Percentiles rank a stretch among this genome's conserved stretches.
Conservation (phyloP, 495 filamentous ascomycete species). For the Tetracladium setigerum region DNA sequence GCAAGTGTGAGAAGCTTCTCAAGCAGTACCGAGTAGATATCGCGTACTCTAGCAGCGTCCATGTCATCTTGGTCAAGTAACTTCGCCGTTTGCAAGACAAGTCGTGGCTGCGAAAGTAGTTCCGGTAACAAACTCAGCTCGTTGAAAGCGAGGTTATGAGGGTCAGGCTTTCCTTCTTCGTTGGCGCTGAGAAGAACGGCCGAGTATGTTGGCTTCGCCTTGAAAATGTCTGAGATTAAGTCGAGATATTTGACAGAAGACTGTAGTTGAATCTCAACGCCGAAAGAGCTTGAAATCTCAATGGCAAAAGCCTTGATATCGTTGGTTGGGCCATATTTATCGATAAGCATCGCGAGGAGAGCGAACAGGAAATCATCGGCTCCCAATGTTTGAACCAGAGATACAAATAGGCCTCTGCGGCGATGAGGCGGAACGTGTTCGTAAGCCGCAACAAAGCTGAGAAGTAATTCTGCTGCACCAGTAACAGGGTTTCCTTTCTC, state of each 20-base stretch:
- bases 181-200: conserved; percentile 57
- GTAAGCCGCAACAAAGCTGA: conserved; percentile 90
- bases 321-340: conserved; percentile 53
- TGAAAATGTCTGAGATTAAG: conserved; percentile 63
- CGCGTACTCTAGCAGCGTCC: conserved; percentile 52
- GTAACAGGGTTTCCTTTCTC: conserved; percentile 67
- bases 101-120: conserved; percentile 40
- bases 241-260: conserved; percentile 65
- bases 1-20: conserved; percentile 57
- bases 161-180: conserved; percentile 49
- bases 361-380: conserved; percentile 74
- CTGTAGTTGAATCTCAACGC: conserved; percentile 58
- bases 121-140: conserved; percentile 53
- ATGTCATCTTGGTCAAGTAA: conserved; percentile 47
- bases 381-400: conserved; percentile 74
- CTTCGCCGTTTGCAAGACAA: conserved; percentile 39
- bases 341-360: conserved; percentile 60
- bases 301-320: conserved; percentile 42
- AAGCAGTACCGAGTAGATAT: conserved; percentile 63
- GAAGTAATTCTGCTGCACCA: conserved; percentile 75
- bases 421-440: conserved; percentile 87
- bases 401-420: conserved; percentile 69
- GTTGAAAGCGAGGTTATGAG: conserved; percentile 50
- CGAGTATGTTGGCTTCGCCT: conserved; percentile 60
- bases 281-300: conserved; percentile 47